phyloP scores from a whole-genome alignment of 2,329 filamentous ascomycete genomes.

The Penicillium sp. region DNA sequence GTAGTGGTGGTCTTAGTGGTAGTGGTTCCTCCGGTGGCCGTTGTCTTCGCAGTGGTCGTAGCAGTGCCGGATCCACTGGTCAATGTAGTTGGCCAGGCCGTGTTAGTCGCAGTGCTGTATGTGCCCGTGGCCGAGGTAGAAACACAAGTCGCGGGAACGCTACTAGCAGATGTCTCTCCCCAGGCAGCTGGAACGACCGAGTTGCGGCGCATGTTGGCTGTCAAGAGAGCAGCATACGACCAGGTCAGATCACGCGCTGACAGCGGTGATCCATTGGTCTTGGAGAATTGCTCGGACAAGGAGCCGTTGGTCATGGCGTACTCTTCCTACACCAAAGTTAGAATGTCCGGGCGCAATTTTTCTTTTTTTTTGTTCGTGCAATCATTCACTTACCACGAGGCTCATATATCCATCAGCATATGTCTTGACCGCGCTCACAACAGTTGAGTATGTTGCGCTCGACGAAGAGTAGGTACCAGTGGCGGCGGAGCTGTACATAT shows the following conservation, averaged over 20 bases:
- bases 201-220: constrained; percentile 34
- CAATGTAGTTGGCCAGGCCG: constrained; percentile 32
- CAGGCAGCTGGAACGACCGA: constrained; percentile 34
- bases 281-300: constrained; percentile 43
- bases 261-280: constrained; percentile 31
- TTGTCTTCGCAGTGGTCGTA: constrained; percentile 5
- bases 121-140: constrained; percentile 32
- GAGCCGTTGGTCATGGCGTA: constrained; percentile 31
- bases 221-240: constrained; percentile 46
- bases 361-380: too few species aligned
- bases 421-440: constrained; percentile 59
- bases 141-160: constrained; percentile 31
- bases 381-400: constrained; percentile 34
- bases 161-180: constrained; percentile 32
- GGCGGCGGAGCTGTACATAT: constrained; percentile 57
- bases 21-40: constrained; percentile 6
- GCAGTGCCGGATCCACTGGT: constrained; percentile 15
- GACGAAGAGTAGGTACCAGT: constrained; percentile 65
- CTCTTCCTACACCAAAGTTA: constrained; percentile 17
- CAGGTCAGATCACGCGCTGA: constrained; percentile 47
- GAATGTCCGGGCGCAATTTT: too few species aligned
- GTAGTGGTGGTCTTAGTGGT: constrained; percentile 25
- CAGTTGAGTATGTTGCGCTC: constrained; percentile 51
- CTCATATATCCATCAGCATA: constrained; percentile 61
- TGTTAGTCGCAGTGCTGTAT: constrained; percentile 34